Percentiles rank a stretch among this genome's conserved stretches.
Conservation (phyloP, 140 eudicot genomes). For the Artemisia princeps region DNA sequence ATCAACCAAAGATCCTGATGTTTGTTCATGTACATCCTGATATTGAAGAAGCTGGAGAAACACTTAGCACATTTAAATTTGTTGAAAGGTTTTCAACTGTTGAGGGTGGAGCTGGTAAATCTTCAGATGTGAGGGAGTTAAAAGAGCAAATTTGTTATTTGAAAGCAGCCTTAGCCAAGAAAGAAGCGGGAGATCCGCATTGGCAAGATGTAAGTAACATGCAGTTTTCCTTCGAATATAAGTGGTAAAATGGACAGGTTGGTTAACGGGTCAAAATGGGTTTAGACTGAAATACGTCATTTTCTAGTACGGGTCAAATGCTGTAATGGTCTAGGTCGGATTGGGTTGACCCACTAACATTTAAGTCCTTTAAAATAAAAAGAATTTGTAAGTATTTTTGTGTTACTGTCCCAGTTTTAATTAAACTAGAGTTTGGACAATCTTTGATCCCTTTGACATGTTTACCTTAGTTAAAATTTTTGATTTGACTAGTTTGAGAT, state of each 20-base stretch:
- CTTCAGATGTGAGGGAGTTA: conserved; percentile 54
- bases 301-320: no score
- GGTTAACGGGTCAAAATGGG: not conserved
- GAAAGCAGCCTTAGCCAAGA: conserved; percentile 67
- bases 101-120: conserved; percentile 65
- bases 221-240: not conserved
- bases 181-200: conserved; percentile 38
- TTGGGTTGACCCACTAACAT: no score
- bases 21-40: conserved; percentile 80
- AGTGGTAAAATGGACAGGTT: not conserved
- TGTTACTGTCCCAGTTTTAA: no score
- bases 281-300: no score
- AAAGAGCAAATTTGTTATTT: conserved; percentile 56
- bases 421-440: not conserved
- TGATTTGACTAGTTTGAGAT: not conserved
- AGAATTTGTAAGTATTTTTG: no score
- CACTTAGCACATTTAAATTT: conserved; percentile 68
- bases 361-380: no score
- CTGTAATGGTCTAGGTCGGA: no score
- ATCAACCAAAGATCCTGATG: conserved; percentile 79
- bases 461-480: not conserved
- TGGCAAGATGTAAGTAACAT: conserved; percentile 20
- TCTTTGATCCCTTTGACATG: not conserved
- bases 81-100: conserved; percentile 75
- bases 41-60: conserved; percentile 56